Conservation (phyloP, 768 basidiomycete species). For the Hypholoma sublateritium region DNA sequence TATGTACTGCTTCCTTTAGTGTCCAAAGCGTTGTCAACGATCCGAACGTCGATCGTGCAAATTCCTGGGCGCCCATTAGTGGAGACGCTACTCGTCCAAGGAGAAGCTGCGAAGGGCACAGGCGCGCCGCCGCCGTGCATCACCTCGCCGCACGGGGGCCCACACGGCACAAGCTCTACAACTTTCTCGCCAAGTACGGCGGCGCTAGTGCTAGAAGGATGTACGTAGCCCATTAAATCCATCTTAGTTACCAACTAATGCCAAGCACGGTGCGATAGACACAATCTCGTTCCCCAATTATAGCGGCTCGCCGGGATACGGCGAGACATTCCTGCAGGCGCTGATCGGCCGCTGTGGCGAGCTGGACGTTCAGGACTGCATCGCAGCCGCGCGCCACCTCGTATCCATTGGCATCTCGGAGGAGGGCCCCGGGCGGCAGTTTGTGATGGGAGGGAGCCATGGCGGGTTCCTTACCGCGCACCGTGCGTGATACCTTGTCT, state of each 20-base stretch:
- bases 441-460: constrained; percentile 67
- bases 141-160: constrained; percentile 62
- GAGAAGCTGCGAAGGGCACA: constrained; percentile 10
- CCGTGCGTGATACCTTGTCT: constrained; percentile 35
- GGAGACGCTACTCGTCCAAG: constrained; percentile 53
- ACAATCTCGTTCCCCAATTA: constrained; percentile 65
- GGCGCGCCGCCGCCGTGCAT: constrained; percentile 41
- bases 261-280: constrained; percentile 33
- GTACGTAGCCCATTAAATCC: constrained; percentile 34
- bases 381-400: constrained; percentile 52
- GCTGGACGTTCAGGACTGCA: constrained; percentile 66
- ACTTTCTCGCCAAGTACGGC: constrained; percentile 43
- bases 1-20: constrained; percentile 33
- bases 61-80: constrained; percentile 50
- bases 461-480: constrained; percentile 66
- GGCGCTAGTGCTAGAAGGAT: constrained; percentile 58
- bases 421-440: constrained; percentile 47
- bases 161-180: constrained; percentile 49
- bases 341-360: constrained; percentile 61
- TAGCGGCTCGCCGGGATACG: constrained; percentile 66
- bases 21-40: constrained; percentile 33
- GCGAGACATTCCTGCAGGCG: constrained; percentile 54
- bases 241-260: background rate
- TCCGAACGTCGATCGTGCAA: constrained; percentile 44
- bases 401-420: constrained; percentile 48